Base-by-base conservation (phyloP, 2,329 filamentous ascomycete genomes). In the Tetracladium maxilliforme region DNA sequence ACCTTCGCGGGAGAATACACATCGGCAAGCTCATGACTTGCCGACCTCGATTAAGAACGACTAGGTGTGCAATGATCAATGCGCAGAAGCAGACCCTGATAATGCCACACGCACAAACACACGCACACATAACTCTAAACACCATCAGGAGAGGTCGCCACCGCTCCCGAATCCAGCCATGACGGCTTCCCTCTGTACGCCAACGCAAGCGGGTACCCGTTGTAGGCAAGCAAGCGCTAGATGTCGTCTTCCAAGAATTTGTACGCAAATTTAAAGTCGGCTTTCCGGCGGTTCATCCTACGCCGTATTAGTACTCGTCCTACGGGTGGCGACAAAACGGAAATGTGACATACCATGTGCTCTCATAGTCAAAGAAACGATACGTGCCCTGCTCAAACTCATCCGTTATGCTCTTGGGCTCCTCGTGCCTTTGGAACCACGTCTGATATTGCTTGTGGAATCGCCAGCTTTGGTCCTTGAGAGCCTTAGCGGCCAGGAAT, bases 401-500 rank as follows among this genome's bases (percentile, higher is more conserved):
- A 52, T 98, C 90, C 1, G 90, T 95, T 44, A 98, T 98, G 40
- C 75, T 86, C 62, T 98, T 98, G 11, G 90, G 90, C 58, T 98
- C 90, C 47, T 98, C 90, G 39, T 98, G 90, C 25, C 90, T 70
- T 52, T 98, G 90, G 45, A 98, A 98, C 90, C 90, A 98, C 2
- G 90, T 98, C 52, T 93, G 90, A 47, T 98, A 98, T 51, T 95
- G 90, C 61, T 98, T 98, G 57, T 98, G 90, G 50, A 98, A 98
- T 29, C 90, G 70, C 90, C 90, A 98, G 52, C 86, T 94, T 52
- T 98, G 90, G 37, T 87, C 81, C 56, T 98, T 98, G 26, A 98
- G 59, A n/a, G 90, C 83, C 53, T 92, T 93, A 10, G 90, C 90
- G 2, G 90, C 84, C 30, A 95, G 64, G 45, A 86, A 94, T 48